Percentiles rank a stretch among this genome's conserved stretches.
Conservation (phyloP, 805 yeast genomes). For the Grigorovia jiainica region DNA sequence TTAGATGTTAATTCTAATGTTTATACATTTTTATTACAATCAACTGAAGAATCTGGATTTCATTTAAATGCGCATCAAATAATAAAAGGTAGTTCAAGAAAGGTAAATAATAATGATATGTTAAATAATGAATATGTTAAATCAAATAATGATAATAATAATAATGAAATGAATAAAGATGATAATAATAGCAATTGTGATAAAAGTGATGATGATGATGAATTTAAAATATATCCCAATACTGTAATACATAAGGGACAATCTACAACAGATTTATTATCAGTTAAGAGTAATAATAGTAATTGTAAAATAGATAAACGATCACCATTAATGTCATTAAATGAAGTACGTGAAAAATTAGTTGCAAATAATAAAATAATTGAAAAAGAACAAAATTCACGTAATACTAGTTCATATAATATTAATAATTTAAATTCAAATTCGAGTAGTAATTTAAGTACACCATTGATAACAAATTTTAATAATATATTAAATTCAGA, state of each 20-base stretch:
- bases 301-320: not conserved
- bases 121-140: no score
- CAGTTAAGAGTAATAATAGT: not conserved
- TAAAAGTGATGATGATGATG: not conserved
- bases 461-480: not conserved
- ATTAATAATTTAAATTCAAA: not conserved
- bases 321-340: not conserved
- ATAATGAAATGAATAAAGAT: not conserved
- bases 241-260: not conserved
- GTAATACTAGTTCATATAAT: not conserved
- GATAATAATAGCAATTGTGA: not conserved
- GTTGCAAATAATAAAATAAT: not conserved
- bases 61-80: slow-evolving; percentile 17
- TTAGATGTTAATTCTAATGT: slow-evolving; percentile 19
- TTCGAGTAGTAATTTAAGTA: not conserved
- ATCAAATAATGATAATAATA: not conserved
- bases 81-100: slow-evolving; percentile 7
- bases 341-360: not conserved
- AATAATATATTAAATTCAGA: not conserved
- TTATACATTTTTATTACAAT: slow-evolving; percentile 16
- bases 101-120: not conserved
- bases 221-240: not conserved
- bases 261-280: not conserved
- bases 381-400: not conserved
- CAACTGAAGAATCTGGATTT: slow-evolving; percentile 18